phyloP scores from a whole-genome alignment of 2,329 filamentous ascomycete genomes.

The Aureobasidium sp. region DNA sequence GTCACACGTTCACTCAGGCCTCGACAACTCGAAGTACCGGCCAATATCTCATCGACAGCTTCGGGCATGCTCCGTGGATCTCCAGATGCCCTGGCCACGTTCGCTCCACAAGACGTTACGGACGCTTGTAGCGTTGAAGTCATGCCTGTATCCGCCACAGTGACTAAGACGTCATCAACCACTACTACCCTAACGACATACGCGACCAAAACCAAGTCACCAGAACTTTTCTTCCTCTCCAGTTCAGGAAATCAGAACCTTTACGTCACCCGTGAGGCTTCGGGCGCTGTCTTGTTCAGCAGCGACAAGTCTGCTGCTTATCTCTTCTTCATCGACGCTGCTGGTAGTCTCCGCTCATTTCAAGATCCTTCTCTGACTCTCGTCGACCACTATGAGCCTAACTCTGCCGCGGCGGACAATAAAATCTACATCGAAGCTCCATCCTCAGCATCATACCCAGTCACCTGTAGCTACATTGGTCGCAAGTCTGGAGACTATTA shows the following conservation, averaged over 20 bases:
- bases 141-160: background rate
- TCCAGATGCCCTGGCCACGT: background rate
- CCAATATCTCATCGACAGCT: background rate
- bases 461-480: background rate
- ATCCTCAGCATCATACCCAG: background rate
- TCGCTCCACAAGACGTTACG: background rate
- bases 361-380: background rate
- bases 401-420: background rate
- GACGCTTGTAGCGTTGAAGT: slow-evolving; percentile 10
- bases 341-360: background rate
- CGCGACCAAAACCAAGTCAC: background rate
- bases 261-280: background rate
- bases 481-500: background rate
- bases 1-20: background rate
- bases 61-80: no score
- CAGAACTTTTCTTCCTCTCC: background rate
- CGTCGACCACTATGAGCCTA: slow-evolving; percentile 3
- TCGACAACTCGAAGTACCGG: background rate
- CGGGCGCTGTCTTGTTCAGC: background rate
- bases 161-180: background rate
- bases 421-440: background rate
- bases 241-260: background rate
- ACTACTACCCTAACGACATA: slow-evolving; percentile 10
- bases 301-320: background rate
- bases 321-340: background rate